Evolutionary conservation across 495 filamentous ascomycete genomes (phyloP), one percentile per base, ranked within the genome.

Genomic region (Opeltia flavorubescens): DNA sequence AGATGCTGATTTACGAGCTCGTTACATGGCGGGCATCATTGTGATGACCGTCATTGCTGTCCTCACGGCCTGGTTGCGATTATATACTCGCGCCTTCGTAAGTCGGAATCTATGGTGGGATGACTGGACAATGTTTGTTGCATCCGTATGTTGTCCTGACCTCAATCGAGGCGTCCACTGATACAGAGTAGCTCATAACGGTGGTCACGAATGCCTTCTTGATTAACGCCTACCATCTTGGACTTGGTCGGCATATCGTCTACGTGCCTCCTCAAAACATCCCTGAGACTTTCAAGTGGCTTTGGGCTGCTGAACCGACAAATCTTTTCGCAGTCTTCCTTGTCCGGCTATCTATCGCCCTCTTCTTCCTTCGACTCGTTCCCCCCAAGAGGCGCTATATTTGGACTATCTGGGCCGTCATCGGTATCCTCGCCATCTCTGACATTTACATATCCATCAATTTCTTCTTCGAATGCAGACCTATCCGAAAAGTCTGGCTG

Each of bases 71-170:
- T 51, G 49, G 49, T 20, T 51, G 11, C 41, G 49, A 34, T 46
- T 51, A 31, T 51, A 51, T 26, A 44, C 33, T 13, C 49, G 49
- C 3, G 24, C 45, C 2, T 46, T 51, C 41, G 49, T 47, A 31
- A 46, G 40, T 29, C 49, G 26, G 2, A 51, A 51, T 25, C 13
- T 40, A 17, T 24, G 49, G 8, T 51, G 49, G 49, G 49, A 51
- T 26, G 49, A 51, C 43, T 51, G 35, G 30, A 51, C 43, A 9
- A 51, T 51, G 49, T 47, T 51, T 42, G 42, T 27, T 48, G 49
- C 49, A 11, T 51, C 49, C n/a, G 49, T 51, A 36, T 38, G 59
- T 24, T 62, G 1, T 3, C 2, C 25, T 23, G 2, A 15, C 27
- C 6, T 12, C 11, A 12, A n/a, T 23, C 41, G 27, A 17, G 41